A percentile compares a stretch with the other conserved stretches of the same genome.
Conservation (phyloP, 176 grass and related monocot species). For the Zoysia pacifica region DNA sequence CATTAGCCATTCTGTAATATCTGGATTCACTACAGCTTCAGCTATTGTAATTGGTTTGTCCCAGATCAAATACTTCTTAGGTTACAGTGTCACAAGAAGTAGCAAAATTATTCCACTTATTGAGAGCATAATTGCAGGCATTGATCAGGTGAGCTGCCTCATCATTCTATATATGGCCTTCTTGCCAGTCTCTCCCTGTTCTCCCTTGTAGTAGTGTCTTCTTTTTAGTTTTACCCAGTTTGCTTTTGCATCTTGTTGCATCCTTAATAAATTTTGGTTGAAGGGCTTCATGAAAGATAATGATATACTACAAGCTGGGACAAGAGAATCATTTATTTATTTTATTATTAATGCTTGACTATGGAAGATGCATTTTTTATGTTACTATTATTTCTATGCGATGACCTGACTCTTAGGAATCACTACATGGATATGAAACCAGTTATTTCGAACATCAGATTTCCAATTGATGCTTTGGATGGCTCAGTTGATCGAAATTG, state of each 20-base stretch:
- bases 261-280: neutral
- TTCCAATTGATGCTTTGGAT: neutral
- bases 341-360: neutral
- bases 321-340: neutral
- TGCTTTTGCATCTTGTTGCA: constrained; percentile 12
- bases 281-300: neutral
- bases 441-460: too few species aligned
- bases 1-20: constrained; percentile 97
- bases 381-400: neutral
- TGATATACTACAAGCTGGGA: neutral
- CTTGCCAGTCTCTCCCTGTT: neutral
- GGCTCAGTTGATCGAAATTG: neutral
- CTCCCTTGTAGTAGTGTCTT: neutral
- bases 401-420: neutral
- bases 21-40: constrained; percentile 94
- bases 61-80: constrained; percentile 95
- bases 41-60: constrained; percentile 92
- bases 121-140: constrained; percentile 80
- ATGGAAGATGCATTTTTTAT: neutral
- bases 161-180: constrained; percentile 28
- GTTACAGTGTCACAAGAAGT: constrained; percentile 78
- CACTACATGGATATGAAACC: neutral
- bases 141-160: constrained; percentile 61
- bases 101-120: constrained; percentile 95
- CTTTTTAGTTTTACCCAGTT: neutral